Evolutionary conservation across 495 filamentous ascomycete genomes (phyloP).

Genomic region (Echria macrotheca): DNA sequence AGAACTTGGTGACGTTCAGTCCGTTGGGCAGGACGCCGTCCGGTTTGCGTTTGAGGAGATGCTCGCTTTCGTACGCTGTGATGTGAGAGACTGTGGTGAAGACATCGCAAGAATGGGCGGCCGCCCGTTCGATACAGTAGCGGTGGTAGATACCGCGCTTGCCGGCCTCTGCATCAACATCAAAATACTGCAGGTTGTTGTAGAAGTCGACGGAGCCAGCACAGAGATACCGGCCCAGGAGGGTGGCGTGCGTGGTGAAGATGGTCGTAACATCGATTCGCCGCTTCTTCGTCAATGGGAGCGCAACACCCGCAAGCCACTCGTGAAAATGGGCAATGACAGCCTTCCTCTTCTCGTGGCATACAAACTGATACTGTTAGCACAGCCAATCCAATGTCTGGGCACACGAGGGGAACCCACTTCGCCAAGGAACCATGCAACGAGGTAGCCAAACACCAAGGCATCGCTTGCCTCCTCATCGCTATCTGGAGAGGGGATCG

Average conservation of each 20-base stretch:
- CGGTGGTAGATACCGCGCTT: slow-evolving; percentile 98
- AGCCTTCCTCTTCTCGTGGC: slow-evolving; percentile 81
- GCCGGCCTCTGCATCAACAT: slow-evolving; percentile 92
- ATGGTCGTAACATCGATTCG: slow-evolving; percentile 97
- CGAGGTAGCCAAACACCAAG: slow-evolving; percentile 93
- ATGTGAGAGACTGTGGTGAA: slow-evolving; percentile 99
- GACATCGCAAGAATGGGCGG: slow-evolving; percentile 86
- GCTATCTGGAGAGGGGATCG: slow-evolving; percentile 82
- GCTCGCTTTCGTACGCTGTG: slow-evolving; percentile 95
- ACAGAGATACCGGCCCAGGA: slow-evolving; percentile 92
- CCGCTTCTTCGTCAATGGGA: slow-evolving; percentile 86
- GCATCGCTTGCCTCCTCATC: slow-evolving; percentile 97
- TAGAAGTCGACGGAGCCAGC: slow-evolving; percentile 98
- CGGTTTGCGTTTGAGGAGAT: slow-evolving; percentile 94
- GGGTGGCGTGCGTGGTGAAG: slow-evolving; percentile 95
- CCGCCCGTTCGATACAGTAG: slow-evolving; percentile 95
- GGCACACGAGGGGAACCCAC: slow-evolving; percentile 47
- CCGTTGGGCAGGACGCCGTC: slow-evolving; percentile 96
- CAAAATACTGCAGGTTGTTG: slow-evolving; percentile 96
- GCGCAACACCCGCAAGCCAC: slow-evolving; percentile 94
- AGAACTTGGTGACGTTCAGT: slow-evolving; percentile 97
- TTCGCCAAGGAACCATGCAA: slow-evolving; percentile 98
- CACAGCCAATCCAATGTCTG: not conserved
- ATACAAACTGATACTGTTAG: slow-evolving; percentile 67
- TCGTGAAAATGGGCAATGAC: slow-evolving; percentile 98